Conservation (phyloP, 345 rosid species). For the Eucalyptus shirleyi region DNA sequence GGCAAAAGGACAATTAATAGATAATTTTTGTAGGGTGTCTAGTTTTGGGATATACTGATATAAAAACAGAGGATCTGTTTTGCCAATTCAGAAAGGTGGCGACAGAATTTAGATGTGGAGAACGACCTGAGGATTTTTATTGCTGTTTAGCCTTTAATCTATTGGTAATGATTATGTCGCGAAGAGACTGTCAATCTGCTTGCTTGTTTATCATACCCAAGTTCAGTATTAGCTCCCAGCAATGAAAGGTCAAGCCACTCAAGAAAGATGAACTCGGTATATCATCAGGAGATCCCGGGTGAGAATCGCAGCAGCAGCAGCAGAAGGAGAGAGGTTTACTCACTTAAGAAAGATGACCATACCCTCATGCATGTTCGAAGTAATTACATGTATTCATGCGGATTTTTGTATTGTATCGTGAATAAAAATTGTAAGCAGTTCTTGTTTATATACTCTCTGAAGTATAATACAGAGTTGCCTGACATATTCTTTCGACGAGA, state of each 20-base stretch:
- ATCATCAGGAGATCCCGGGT: neutral
- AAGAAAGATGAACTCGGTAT: neutral
- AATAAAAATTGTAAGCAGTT: neutral
- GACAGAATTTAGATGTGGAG: neutral
- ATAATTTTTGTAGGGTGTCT: neutral
- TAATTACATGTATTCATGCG: neutral
- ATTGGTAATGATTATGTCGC: neutral
- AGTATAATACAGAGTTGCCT: neutral
- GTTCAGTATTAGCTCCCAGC: neutral
- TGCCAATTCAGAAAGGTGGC: neutral
- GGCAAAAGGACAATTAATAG: neutral
- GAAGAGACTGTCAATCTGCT: neutral
- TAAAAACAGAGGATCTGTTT: neutral
- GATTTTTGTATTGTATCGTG: neutral
- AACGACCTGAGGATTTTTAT: neutral
- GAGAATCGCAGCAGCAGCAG: neutral
- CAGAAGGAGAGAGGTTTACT: neutral
- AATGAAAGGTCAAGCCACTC: neutral
- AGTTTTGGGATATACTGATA: neutral
- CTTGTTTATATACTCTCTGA: neutral
- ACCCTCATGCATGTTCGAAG: neutral
- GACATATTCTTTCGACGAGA: neutral
- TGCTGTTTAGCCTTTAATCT: neutral
- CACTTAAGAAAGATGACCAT: neutral
- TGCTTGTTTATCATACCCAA: neutral